Conservation (phyloP, 2,329 filamentous ascomycete genomes). For the Ceratocystis harringtonii region DNA sequence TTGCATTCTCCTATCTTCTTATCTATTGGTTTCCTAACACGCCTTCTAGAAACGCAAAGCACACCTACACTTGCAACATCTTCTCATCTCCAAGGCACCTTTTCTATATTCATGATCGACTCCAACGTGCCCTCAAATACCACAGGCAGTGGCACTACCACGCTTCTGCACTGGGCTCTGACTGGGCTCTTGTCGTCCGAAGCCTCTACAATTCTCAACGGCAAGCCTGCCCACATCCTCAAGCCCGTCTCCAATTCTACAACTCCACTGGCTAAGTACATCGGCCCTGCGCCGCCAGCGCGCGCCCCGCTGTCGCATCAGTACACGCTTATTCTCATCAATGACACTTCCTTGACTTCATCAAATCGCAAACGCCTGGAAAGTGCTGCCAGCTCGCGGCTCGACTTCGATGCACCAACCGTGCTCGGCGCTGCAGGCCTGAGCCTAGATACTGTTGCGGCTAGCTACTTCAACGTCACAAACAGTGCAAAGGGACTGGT, state of each 20-base stretch:
- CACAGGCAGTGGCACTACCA: conserved; percentile 26
- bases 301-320: conserved; percentile 26
- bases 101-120: conserved; percentile 31
- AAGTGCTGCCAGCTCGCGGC: conserved; percentile 22
- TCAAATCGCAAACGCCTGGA: conserved; percentile 21
- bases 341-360: conserved; percentile 24
- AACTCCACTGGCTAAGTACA: conserved; percentile 23
- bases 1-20: conserved; percentile 1
- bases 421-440: conserved; percentile 25
- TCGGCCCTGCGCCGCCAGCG: conserved; percentile 28
- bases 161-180: conserved; percentile 35
- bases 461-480: conserved; percentile 28
- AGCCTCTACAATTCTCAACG: conserved; percentile 20
- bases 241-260: conserved; percentile 20
- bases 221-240: conserved; percentile 23
- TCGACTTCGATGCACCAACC: conserved; percentile 24
- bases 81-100: conserved; percentile 28
- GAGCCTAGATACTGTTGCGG: conserved; percentile 24
- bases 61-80: conserved; percentile 26
- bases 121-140: conserved; percentile 30
- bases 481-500: conserved; percentile 21
- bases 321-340: conserved; percentile 29
- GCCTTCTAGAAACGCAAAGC: conserved; percentile 23
- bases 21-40: too few species aligned
- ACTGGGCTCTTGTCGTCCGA: conserved; percentile 24